Percentiles rank a stretch among this genome's conserved stretches.
Conservation (phyloP, 805 yeast species). For the Lachancea sp. region DNA sequence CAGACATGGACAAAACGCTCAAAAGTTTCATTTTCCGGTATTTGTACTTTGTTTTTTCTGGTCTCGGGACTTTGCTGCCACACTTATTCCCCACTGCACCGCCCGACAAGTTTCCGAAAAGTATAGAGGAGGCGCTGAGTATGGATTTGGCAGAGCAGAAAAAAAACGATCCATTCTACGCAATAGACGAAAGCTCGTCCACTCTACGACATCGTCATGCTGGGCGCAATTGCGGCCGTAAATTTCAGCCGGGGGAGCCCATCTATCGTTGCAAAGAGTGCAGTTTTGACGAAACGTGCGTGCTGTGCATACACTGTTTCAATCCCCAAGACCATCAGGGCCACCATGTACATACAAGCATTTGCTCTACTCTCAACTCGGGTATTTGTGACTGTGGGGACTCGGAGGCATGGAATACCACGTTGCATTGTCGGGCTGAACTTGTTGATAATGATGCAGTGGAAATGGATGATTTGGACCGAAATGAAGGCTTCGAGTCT, state of each 20-base stretch:
- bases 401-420: slow-evolving; percentile 50
- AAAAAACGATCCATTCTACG: slow-evolving; percentile 15
- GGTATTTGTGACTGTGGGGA: slow-evolving; percentile 77
- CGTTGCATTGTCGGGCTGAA: slow-evolving; percentile 44
- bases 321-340: slow-evolving; percentile 59
- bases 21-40: slow-evolving; percentile 23
- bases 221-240: slow-evolving; percentile 64
- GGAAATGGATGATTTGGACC: slow-evolving; percentile 21
- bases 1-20: slow-evolving; percentile 23
- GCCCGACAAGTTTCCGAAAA: slow-evolving; percentile 15
- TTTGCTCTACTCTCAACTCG: slow-evolving; percentile 40
- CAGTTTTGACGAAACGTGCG: slow-evolving; percentile 74
- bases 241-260: slow-evolving; percentile 54
- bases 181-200: slow-evolving; percentile 12
- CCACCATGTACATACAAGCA: slow-evolving; percentile 54
- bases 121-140: slow-evolving; percentile 17
- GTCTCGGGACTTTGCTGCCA: slow-evolving; percentile 35
- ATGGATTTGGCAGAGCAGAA: slow-evolving; percentile 9
- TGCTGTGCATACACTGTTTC: slow-evolving; percentile 67
- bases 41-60: slow-evolving; percentile 32
- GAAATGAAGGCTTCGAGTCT: slow-evolving; percentile 11
- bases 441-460: slow-evolving; percentile 15
- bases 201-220: slow-evolving; percentile 35
- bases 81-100: slow-evolving; percentile 27
- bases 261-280: slow-evolving; percentile 72